phyloP scores from a whole-genome alignment of 1,139 yeast genomes.

The Wickerhamomyces sp. region DNA sequence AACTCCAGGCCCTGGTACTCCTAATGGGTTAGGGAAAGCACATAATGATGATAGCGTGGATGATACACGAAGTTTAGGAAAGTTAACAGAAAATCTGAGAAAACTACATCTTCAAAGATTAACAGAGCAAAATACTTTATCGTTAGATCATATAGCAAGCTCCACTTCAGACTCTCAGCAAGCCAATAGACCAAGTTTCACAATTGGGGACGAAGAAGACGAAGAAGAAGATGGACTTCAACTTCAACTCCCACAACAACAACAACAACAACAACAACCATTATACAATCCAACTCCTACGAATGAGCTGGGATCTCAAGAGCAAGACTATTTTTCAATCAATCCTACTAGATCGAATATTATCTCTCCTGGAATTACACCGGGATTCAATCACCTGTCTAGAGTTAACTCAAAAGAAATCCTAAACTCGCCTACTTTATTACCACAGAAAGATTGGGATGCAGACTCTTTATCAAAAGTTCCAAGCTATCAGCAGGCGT shows the following conservation, averaged over 20 bases:
- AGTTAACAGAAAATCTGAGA: conserved; percentile 49
- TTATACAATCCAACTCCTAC: conserved; percentile 21
- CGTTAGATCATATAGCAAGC: conserved; percentile 19
- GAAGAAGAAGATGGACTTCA: conserved; percentile 21
- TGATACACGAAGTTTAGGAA: conserved; percentile 24
- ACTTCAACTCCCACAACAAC: conserved; percentile 14
- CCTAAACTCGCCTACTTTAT: conserved; percentile 3
- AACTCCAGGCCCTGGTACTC: conserved; percentile 25
- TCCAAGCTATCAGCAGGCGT: conserved; percentile 81
- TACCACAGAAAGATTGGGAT: conserved; percentile 33
- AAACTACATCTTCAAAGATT: conserved; percentile 47
- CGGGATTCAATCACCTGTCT: conserved; percentile 54
- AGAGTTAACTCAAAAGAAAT: conserved; percentile 44
- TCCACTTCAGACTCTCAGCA: not conserved
- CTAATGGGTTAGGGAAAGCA: conserved; percentile 7
- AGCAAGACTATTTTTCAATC: conserved; percentile 18
- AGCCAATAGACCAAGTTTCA: conserved; percentile 7
- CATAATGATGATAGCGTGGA: conserved; percentile 15
- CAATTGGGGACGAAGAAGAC: conserved; percentile 9
- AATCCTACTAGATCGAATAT: conserved; percentile 23
- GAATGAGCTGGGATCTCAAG: conserved; percentile 15
- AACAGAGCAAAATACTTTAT: conserved; percentile 16
- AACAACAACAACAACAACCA: conserved; percentile 3
- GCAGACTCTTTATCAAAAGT: conserved; percentile 53
- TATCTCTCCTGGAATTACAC: conserved; percentile 42